These are phyloP conservation scores for Chloris gayana DNA, from an alignment of 176 grass and related monocot species.

Conservation along the genomic window DNA sequence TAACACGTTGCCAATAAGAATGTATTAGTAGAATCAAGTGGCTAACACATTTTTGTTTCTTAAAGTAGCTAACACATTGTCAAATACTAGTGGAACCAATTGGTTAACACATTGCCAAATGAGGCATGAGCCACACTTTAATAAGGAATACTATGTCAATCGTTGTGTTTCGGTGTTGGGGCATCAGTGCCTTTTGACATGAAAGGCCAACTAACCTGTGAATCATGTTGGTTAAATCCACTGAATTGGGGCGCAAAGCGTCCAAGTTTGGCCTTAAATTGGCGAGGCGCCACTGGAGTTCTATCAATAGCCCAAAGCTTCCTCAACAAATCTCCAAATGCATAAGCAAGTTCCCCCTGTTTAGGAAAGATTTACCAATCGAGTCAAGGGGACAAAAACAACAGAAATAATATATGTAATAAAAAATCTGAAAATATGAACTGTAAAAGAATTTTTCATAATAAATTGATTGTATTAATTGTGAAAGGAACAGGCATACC, in stretches of 20 bases:
- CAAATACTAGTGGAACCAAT: not conserved
- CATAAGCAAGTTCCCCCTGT: slow-evolving; percentile 83
- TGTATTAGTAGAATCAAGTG: not conserved
- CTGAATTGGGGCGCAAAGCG: slow-evolving; percentile 91
- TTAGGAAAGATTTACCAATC: slow-evolving; percentile 23
- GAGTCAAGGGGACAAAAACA: slow-evolving; percentile 11
- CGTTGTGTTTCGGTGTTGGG: not conserved
- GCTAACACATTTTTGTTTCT: not conserved
- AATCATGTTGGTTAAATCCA: slow-evolving; percentile 98
- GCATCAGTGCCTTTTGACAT: slow-evolving; percentile 7
- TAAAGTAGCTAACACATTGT: not conserved
- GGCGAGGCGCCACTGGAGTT: slow-evolving; percentile 63
- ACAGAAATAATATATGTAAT: not conserved
- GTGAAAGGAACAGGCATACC: slow-evolving; percentile 45
- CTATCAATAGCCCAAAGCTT: slow-evolving; percentile 81
- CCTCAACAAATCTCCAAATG: slow-evolving; percentile 96
- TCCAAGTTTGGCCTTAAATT: slow-evolving; percentile 81
- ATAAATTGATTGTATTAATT: slow-evolving; percentile 25
- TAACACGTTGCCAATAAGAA: not conserved
- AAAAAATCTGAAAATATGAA: slow-evolving; percentile 23
- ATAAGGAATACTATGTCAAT: not conserved
- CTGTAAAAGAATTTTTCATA: slow-evolving; percentile 22
- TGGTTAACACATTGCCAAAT: not conserved
- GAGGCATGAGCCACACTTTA: not conserved
- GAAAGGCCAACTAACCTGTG: slow-evolving; percentile 61